Conservation (phyloP, 345 rosid genomes). For the Arabidopsis arenosa region DNA sequence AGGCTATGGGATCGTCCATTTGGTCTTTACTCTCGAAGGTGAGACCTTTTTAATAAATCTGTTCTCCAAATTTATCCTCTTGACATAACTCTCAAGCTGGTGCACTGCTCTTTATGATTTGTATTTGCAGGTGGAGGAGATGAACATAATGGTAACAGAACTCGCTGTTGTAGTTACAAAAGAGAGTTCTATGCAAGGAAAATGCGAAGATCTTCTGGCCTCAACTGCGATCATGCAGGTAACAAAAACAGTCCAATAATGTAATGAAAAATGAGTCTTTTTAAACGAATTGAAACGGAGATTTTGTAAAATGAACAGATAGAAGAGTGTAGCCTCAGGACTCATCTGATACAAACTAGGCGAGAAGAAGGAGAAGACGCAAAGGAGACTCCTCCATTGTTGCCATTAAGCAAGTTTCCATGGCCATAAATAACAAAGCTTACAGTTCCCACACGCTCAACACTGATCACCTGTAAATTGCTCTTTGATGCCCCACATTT, state of each 20-base stretch:
- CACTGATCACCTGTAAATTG: constrained; percentile 43
- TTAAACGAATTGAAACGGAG: constrained; percentile 8
- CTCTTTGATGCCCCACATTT: constrained; percentile 32
- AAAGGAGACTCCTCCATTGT: constrained; percentile 21
- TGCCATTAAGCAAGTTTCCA: constrained; percentile 45
- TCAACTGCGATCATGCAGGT: constrained; percentile 82
- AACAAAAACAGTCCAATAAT: constrained; percentile 22
- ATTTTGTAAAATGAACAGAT: constrained; percentile 47
- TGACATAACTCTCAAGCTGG: constrained; percentile 10
- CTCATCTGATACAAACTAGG: constrained; percentile 73
- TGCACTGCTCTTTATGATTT: constrained; percentile 14
- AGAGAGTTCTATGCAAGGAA: constrained; percentile 72
- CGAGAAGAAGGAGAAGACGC: constrained; percentile 42
- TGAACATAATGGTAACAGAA: constrained; percentile 69
- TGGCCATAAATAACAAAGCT: constrained; percentile 44
- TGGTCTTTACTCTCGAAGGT: constrained; percentile 75
- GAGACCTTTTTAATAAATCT: constrained; percentile 35
- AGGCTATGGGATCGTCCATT: constrained; percentile 80
- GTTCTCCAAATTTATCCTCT: not conserved
- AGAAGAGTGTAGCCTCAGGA: constrained; percentile 63
- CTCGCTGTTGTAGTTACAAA: constrained; percentile 63
- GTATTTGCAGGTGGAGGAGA: constrained; percentile 66
- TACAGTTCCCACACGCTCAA: constrained; percentile 40
- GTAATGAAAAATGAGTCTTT: not conserved
- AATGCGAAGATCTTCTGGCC: constrained; percentile 75